A percentile compares a stretch with the other conserved stretches of the same genome.
phyloP scores from a whole-genome alignment of 108 stramenopile species.

The Skeletonema costatum region DNA sequence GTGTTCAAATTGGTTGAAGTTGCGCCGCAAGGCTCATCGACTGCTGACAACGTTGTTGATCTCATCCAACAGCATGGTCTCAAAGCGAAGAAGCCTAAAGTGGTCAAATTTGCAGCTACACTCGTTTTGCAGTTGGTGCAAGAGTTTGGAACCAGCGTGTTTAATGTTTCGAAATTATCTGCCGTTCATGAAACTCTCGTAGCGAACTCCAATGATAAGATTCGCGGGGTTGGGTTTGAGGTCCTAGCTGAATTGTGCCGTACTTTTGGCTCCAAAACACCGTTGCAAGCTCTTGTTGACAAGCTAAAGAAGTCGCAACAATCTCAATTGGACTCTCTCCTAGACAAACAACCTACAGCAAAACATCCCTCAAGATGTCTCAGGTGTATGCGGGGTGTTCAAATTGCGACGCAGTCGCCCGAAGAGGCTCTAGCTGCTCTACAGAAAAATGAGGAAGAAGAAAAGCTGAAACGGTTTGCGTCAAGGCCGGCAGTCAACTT shows the following conservation, averaged over 20 bases:
- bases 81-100: slow-evolving; percentile 80
- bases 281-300: slow-evolving; percentile 61
- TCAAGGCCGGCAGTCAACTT: slow-evolving; percentile 75
- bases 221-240: slow-evolving; percentile 76
- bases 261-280: slow-evolving; percentile 72
- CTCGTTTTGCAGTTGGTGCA: slow-evolving; percentile 59
- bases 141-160: slow-evolving; percentile 67
- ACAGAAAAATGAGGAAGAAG: slow-evolving; percentile 59
- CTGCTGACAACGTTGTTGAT: slow-evolving; percentile 58
- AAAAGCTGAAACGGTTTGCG: slow-evolving; percentile 61
- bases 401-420: slow-evolving; percentile 20
- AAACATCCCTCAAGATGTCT: slow-evolving; percentile 36
- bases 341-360: slow-evolving; percentile 56
- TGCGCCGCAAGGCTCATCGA: slow-evolving; percentile 51
- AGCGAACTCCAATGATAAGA: slow-evolving; percentile 70
- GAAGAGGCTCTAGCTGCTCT: slow-evolving; percentile 65
- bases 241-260: slow-evolving; percentile 84
- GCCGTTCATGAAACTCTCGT: slow-evolving; percentile 61
- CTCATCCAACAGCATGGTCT: slow-evolving; percentile 68
- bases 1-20: slow-evolving; percentile 81
- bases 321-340: slow-evolving; percentile 67
- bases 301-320: slow-evolving; percentile 79
- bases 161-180: slow-evolving; percentile 63
- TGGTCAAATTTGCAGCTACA: slow-evolving; percentile 58
- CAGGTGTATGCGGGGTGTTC: slow-evolving; percentile 34